A percentile compares a stretch with the other conserved stretches of the same genome.
Evolutionary conservation across 1,284 basidiomycete species (phyloP).

Genomic region (Pseudomicrostroma phylloplanum): DNA sequence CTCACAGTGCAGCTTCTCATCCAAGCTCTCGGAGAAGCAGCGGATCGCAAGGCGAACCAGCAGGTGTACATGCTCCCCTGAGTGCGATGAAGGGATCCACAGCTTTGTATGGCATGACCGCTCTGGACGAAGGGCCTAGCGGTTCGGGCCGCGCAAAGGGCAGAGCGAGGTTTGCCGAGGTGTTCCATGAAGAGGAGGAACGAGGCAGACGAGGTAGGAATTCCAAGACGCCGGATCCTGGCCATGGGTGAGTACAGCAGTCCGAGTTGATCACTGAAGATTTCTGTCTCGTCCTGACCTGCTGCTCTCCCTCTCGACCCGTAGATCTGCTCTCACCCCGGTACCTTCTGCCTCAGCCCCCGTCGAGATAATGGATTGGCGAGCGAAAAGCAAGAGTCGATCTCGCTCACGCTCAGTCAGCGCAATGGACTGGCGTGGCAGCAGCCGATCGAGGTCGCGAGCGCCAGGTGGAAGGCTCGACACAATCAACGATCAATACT

Average conservation of each 20-base stretch:
- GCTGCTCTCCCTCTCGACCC: neutral
- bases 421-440: slow-evolving; percentile 86
- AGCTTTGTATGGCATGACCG: slow-evolving; percentile 19
- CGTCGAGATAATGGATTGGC: slow-evolving; percentile 47
- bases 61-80: slow-evolving; percentile 1
- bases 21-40: slow-evolving; percentile 19
- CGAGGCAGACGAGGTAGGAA: slow-evolving; percentile 34
- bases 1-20: slow-evolving; percentile 3
- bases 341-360: slow-evolving; percentile 11
- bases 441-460: slow-evolving; percentile 84
- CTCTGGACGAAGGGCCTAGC: slow-evolving; percentile 21
- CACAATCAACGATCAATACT: slow-evolving; percentile 28
- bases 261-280: slow-evolving; percentile 11
- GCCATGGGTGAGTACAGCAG: slow-evolving; percentile 59
- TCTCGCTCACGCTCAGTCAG: slow-evolving; percentile 54
- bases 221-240: slow-evolving; percentile 35
- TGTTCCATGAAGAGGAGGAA: slow-evolving; percentile 31
- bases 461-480: slow-evolving; percentile 56
- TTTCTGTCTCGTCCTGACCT: slow-evolving; percentile 10
- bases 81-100: slow-evolving; percentile 12
- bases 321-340: too few species aligned
- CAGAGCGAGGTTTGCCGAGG: slow-evolving; percentile 55
- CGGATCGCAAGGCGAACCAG: slow-evolving; percentile 21
- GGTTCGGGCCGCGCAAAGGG: slow-evolving; percentile 43
- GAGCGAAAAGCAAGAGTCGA: slow-evolving; percentile 46